Conservation (phyloP, 495 filamentous ascomycete species). For the Tuber microsphaerosporum region DNA sequence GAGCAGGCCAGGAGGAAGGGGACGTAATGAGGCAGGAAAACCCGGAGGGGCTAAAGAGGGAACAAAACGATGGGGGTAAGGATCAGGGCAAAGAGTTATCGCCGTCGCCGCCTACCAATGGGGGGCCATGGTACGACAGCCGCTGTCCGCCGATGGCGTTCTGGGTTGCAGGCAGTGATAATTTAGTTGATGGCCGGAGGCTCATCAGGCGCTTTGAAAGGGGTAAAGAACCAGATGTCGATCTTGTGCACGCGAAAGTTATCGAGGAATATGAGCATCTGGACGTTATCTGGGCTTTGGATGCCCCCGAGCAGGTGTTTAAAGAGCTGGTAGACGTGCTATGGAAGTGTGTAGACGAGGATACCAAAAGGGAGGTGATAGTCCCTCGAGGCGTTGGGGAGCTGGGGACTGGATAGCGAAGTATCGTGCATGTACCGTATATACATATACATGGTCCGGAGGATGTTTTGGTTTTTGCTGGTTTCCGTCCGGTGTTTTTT, state of each 20-base stretch:
- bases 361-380: constrained; percentile 32
- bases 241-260: constrained; percentile 70
- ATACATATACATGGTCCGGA: background rate
- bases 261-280: constrained; percentile 92
- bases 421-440: background rate
- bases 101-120: constrained; percentile 10
- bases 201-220: constrained; percentile 67
- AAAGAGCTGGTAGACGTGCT: constrained; percentile 73
- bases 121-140: constrained; percentile 69
- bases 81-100: constrained; percentile 6
- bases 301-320: constrained; percentile 75
- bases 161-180: constrained; percentile 78
- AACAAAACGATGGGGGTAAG: constrained; percentile 24
- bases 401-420: constrained; percentile 15
- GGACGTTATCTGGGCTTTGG: constrained; percentile 94
- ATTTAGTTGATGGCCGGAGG: constrained; percentile 72
- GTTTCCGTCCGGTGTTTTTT: background rate
- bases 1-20: constrained; percentile 58
- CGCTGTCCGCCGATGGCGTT: constrained; percentile 77
- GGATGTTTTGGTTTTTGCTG: background rate
- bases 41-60: constrained; percentile 21
- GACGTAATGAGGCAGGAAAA: constrained; percentile 36
- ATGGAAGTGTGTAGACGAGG: constrained; percentile 62
- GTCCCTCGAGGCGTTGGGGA: constrained; percentile 17
- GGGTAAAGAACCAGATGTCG: constrained; percentile 74